Percentiles rank a stretch among this genome's conserved stretches.
Evolutionary conservation across 495 filamentous ascomycete genomes (phyloP).

Genomic region (Penicillium riverlandense): DNA sequence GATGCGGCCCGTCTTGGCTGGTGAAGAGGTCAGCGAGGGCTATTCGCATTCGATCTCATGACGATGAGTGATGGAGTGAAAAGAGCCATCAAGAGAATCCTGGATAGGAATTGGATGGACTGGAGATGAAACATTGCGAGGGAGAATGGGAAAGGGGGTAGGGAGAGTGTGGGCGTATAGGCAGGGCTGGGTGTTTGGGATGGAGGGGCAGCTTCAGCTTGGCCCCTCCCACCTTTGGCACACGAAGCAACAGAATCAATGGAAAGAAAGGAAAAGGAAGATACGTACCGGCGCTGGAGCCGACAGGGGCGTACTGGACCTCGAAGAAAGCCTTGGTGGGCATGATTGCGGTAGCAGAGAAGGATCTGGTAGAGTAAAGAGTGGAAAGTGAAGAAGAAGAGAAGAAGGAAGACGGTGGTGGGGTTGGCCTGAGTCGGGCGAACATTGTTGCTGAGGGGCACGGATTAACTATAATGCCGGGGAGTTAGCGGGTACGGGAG

Average conservation of each 20-base stretch:
- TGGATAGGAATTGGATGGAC: constrained; percentile 2
- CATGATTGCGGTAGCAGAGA: constrained; percentile 62
- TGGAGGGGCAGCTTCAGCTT: too few relatives aligned
- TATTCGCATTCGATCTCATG: too few relatives aligned
- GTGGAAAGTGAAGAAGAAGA: constrained; percentile 40
- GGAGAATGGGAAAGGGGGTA: constrained; percentile 8
- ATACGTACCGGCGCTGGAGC: constrained; percentile 56
- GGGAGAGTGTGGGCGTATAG: too few relatives aligned
- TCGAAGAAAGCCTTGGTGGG: constrained; percentile 61
- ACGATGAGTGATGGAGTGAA: too few relatives aligned
- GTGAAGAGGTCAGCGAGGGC: constrained; percentile 6
- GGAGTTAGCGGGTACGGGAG: constrained; percentile 19
- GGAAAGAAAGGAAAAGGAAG: constrained; percentile 1
- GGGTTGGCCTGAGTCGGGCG: constrained; percentile 42
- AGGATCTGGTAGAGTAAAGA: constrained; percentile 45
- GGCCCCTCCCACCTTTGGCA: too few relatives aligned
- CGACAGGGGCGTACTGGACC: constrained; percentile 49
- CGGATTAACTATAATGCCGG: constrained; percentile 22
- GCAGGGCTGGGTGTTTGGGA: too few relatives aligned
- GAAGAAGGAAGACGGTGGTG: constrained; percentile 43
- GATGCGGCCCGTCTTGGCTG: constrained; percentile 74
- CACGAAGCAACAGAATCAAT: not conserved
- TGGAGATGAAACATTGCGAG: constrained; percentile 4
- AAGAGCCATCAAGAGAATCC: not conserved
- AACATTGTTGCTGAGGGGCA: constrained; percentile 42